Percentiles rank a stretch among this genome's conserved stretches.
phyloP scores from a whole-genome alignment of 495 filamentous ascomycete species.

The Neurospora sp. region DNA sequence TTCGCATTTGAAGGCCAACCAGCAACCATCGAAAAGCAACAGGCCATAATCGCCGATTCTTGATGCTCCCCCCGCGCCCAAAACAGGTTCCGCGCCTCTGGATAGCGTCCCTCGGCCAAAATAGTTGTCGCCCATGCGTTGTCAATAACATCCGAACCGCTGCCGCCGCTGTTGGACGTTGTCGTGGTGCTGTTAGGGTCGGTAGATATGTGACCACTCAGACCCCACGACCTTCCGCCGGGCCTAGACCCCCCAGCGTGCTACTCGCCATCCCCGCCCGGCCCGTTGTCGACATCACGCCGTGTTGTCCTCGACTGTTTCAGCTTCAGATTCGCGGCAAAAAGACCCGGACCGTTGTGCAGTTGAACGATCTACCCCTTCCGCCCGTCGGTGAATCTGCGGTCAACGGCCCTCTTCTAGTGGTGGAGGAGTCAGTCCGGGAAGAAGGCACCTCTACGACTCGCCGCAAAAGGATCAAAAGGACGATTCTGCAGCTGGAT shows the following conservation, averaged over 20 bases:
- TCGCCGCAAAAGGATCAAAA: not conserved
- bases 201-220: not conserved
- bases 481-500: not conserved
- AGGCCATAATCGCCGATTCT: slow-evolving; percentile 10
- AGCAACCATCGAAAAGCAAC: not conserved
- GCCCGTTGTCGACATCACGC: not conserved
- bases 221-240: slow-evolving; percentile 1
- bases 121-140: not conserved
- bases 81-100: slow-evolving; percentile 14
- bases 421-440: not conserved
- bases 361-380: slow-evolving; percentile 51
- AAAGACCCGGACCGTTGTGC: slow-evolving; percentile 44
- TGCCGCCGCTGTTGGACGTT: slow-evolving; percentile 19
- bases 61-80: slow-evolving; percentile 21
- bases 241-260: slow-evolving; percentile 3
- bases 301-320: not conserved
- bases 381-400: not conserved
- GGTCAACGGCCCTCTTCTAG: not conserved
- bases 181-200: not conserved
- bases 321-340: slow-evolving; percentile 21
- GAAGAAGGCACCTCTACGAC: not conserved
- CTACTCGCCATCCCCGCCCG: not conserved
- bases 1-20: not conserved
- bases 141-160: not conserved
- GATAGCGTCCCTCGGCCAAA: slow-evolving; percentile 15